Conservation (phyloP, 495 filamentous ascomycete genomes). For the Bombardia bombarda region DNA sequence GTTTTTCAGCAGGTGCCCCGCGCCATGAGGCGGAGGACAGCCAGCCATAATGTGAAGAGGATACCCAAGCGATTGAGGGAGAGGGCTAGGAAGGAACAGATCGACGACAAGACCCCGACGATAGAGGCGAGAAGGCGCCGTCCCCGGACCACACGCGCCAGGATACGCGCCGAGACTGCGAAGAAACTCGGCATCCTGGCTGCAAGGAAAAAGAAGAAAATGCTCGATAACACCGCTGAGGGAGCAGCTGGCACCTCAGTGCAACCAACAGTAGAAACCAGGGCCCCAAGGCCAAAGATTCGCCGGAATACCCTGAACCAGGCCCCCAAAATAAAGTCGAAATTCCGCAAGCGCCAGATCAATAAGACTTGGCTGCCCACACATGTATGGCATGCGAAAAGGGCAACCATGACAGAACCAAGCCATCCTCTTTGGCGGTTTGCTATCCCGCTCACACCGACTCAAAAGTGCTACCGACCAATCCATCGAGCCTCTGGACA, state of each 20-base stretch:
- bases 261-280: slow-evolving; percentile 28
- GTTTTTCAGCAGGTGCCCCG: slow-evolving; percentile 88
- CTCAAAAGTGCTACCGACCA: slow-evolving; percentile 79
- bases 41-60: slow-evolving; percentile 88
- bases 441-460: slow-evolving; percentile 72
- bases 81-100: slow-evolving; percentile 73
- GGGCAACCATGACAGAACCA: slow-evolving; percentile 76
- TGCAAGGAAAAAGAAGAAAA: slow-evolving; percentile 45
- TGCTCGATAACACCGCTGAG: slow-evolving; percentile 32
- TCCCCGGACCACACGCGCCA: slow-evolving; percentile 55
- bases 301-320: slow-evolving; percentile 61
- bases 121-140: slow-evolving; percentile 64
- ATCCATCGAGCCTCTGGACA: slow-evolving; percentile 70
- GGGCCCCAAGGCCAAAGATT: slow-evolving; percentile 52
- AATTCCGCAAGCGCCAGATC: slow-evolving; percentile 76
- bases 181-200: slow-evolving; percentile 62
- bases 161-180: slow-evolving; percentile 75
- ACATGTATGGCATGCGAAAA: slow-evolving; percentile 87
- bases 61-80: slow-evolving; percentile 72
- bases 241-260: background rate
- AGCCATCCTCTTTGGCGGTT: slow-evolving; percentile 83
- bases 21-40: slow-evolving; percentile 74
- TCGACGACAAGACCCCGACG: slow-evolving; percentile 85
- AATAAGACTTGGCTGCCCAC: slow-evolving; percentile 94
- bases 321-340: slow-evolving; percentile 56